phyloP scores from a whole-genome alignment of 2,329 filamentous ascomycete genomes.

The Ophiocordyceps camponoti-saundersi region DNA sequence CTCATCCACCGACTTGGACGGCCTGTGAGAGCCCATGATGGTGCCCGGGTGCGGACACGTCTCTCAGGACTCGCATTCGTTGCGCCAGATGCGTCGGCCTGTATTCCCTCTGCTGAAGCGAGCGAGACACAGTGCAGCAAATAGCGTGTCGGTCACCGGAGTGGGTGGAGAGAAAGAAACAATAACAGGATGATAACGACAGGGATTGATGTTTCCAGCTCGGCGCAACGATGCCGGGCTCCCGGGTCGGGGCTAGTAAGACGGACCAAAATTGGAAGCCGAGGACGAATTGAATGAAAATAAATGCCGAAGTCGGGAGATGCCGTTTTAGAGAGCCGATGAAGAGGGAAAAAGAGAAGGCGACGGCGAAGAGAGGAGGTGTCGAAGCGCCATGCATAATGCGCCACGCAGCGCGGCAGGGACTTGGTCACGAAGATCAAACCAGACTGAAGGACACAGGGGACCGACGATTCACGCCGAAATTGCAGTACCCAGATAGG shows the following conservation, averaged over 20 bases:
- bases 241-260: not conserved
- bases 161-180: not conserved
- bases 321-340: too few species aligned
- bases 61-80: not conserved
- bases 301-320: too few species aligned
- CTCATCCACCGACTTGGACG: constrained; percentile 4
- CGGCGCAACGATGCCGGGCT: not conserved
- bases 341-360: not conserved
- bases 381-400: not conserved
- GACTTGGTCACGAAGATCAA: too few species aligned
- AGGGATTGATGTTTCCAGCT: not conserved
- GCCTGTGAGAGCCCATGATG: not conserved
- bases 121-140: not conserved
- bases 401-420: not conserved
- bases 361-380: too few species aligned
- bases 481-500: not conserved
- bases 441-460: too few species aligned
- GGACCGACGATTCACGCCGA: not conserved
- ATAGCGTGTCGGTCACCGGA: not conserved
- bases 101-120: not conserved
- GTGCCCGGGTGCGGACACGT: not conserved
- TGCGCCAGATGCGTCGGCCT: too few species aligned
- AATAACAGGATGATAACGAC: not conserved
- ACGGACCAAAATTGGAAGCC: not conserved
- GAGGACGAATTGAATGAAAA: too few species aligned